phyloP scores from a whole-genome alignment of 2,329 filamentous ascomycete genomes.

The Cylindrodendrum hubeiense region DNA sequence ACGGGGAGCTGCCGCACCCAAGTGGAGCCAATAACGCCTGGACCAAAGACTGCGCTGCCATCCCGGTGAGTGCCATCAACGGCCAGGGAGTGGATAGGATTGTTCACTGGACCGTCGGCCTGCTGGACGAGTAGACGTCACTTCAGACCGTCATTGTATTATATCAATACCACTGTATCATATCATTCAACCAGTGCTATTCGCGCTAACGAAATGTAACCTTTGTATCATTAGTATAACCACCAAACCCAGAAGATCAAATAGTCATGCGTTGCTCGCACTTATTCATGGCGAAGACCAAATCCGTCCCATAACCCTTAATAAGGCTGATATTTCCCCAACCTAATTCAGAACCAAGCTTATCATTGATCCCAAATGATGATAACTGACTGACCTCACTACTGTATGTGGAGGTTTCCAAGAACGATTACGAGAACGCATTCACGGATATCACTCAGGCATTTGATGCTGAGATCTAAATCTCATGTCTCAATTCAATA shows the following conservation, averaged over 20 bases:
- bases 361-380: too few species aligned
- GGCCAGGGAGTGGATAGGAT: conserved; percentile 85
- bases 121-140: conserved; percentile 65
- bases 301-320: too few species aligned
- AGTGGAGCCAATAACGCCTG: conserved; percentile 71
- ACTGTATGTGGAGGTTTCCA: neutral
- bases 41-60: conserved; percentile 73
- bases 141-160: conserved; percentile 31
- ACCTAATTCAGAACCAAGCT: too few species aligned
- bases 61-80: conserved; percentile 91
- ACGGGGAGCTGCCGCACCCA: conserved; percentile 76
- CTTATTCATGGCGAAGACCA: too few species aligned
- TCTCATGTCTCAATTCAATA: conserved; percentile 29
- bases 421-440: conserved; percentile 21
- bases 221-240: neutral
- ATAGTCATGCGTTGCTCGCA: neutral
- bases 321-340: too few species aligned
- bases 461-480: neutral
- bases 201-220: neutral
- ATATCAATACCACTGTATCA: conserved; percentile 35
- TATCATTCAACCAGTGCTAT: neutral
- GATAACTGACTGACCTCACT: too few species aligned
- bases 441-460: neutral
- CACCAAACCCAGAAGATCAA: neutral
- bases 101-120: conserved; percentile 77